Evolutionary conservation across 2,329 filamentous ascomycete genomes (phyloP).

Genomic region (Fusarium nisikadoi): DNA sequence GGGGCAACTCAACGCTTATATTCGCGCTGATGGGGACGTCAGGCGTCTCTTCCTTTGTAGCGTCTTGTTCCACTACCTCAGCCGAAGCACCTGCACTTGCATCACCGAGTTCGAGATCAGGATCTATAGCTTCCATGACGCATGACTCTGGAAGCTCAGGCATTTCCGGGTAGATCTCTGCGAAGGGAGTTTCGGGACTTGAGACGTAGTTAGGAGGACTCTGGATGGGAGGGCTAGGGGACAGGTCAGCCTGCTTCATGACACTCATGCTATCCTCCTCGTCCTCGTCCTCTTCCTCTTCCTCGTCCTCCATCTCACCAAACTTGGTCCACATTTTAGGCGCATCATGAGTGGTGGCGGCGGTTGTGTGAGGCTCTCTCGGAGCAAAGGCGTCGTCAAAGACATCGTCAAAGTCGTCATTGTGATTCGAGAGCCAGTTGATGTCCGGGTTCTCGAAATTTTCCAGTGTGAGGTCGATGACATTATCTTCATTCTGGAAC

Average conservation of each 20-base stretch:
- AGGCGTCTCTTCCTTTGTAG: neutral
- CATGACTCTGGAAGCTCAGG: slow-evolving; percentile 4
- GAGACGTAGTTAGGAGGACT: slow-evolving; percentile 1
- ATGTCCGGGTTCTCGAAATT: neutral
- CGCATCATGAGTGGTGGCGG: neutral
- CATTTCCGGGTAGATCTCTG: slow-evolving; percentile 12
- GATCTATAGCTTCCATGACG: neutral
- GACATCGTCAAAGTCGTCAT: slow-evolving; percentile 8
- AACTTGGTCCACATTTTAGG: slow-evolving; percentile 34
- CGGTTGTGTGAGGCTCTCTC: neutral
- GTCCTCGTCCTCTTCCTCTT: slow-evolving; percentile 18
- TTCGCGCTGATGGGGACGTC: neutral
- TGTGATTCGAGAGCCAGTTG: slow-evolving; percentile 3
- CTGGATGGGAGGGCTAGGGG: slow-evolving; percentile 5
- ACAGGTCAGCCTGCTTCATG: slow-evolving; percentile 8
- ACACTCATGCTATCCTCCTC: slow-evolving; percentile 15
- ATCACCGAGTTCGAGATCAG: neutral
- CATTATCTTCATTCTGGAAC: slow-evolving; percentile 6
- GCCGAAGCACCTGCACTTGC: slow-evolving; percentile 2
- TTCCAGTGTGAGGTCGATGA: slow-evolving; percentile 6
- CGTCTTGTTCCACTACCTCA: slow-evolving; percentile 3
- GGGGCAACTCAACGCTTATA: slow-evolving; percentile 45
- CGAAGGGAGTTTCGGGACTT: slow-evolving; percentile 2
- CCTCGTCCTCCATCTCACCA: slow-evolving; percentile 13
- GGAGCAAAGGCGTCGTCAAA: slow-evolving; percentile 16